Evolutionary conservation across 2,329 filamentous ascomycete genomes (phyloP).

Genomic region (Lasiodiplodia theobromae): DNA sequence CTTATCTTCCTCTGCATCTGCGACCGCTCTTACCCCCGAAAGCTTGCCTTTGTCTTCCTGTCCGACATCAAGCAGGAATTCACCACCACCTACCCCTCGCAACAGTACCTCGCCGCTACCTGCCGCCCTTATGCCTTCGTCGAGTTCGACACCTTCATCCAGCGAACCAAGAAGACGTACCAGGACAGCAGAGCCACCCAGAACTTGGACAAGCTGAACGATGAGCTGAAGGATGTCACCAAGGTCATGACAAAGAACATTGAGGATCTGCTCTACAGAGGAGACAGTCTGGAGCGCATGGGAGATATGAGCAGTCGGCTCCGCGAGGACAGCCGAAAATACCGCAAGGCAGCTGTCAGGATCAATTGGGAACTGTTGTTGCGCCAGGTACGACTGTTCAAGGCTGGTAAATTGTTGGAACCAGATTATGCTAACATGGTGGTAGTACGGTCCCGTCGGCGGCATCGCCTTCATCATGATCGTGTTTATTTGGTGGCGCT

Average conservation of each 20-base stretch:
- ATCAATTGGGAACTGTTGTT: constrained; percentile 98
- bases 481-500: constrained; percentile 89
- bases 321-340: constrained; percentile 93
- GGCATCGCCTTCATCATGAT: constrained; percentile 82
- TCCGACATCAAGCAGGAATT: constrained; percentile 92
- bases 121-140: constrained; percentile 95
- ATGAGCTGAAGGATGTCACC: constrained; percentile 96
- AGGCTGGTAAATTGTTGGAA: not conserved
- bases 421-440: constrained; percentile 31
- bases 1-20: constrained; percentile 94
- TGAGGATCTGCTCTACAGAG: constrained; percentile 93
- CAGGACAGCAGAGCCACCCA: constrained; percentile 88
- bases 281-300: constrained; percentile 95
- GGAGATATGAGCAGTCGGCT: constrained; percentile 89
- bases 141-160: constrained; percentile 97
- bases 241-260: constrained; percentile 99
- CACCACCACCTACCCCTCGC: constrained; percentile 77
- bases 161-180: constrained; percentile 90
- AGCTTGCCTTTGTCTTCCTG: constrained; percentile 98
- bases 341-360: constrained; percentile 86
- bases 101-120: constrained; percentile 75
- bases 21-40: constrained; percentile 92
- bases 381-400: constrained; percentile 72
- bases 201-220: constrained; percentile 94
- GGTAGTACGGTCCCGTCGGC: constrained; percentile 84